Evolutionary conservation across 2,329 filamentous ascomycete genomes (phyloP).

Genomic region (Neoascochyta sp.): DNA sequence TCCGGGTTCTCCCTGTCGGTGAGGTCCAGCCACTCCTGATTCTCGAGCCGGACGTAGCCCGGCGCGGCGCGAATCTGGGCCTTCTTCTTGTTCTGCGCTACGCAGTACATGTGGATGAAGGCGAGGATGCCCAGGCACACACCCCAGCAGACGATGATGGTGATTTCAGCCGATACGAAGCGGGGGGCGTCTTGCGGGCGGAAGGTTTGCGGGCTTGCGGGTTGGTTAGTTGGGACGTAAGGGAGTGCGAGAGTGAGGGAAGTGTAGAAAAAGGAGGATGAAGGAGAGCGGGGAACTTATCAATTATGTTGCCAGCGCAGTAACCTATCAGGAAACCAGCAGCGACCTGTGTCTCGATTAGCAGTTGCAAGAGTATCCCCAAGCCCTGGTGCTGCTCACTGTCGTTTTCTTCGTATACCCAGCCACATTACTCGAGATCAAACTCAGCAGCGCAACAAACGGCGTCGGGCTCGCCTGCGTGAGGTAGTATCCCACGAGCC

Average conservation of each 20-base stretch:
- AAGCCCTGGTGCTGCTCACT: no score
- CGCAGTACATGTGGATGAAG: slow-evolving; percentile 63
- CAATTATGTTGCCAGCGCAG: slow-evolving; percentile 41
- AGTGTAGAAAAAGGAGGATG: background rate
- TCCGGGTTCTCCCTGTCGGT: slow-evolving; percentile 63
- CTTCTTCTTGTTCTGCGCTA: slow-evolving; percentile 58
- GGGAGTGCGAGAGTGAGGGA: slow-evolving; percentile 17
- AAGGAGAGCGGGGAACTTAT: slow-evolving; percentile 7
- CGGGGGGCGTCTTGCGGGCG: slow-evolving; percentile 38
- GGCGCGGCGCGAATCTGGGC: slow-evolving; percentile 49
- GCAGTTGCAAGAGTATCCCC: no score
- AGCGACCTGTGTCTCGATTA: no score
- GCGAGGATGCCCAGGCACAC: slow-evolving; percentile 53
- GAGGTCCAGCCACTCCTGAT: slow-evolving; percentile 65
- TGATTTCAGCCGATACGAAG: slow-evolving; percentile 62
- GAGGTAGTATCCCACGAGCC: slow-evolving; percentile 63
- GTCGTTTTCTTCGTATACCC: slow-evolving; percentile 60
- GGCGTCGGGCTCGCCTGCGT: slow-evolving; percentile 58
- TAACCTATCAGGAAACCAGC: slow-evolving; percentile 48
- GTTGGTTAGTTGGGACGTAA: slow-evolving; percentile 22
- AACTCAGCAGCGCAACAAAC: slow-evolving; percentile 61
- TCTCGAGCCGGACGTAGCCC: slow-evolving; percentile 59
- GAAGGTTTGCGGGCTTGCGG: slow-evolving; percentile 43
- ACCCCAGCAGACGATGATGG: slow-evolving; percentile 58
- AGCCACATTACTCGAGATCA: slow-evolving; percentile 61